These are phyloP conservation scores for Mycena sp. DNA, from an alignment of 1,284 basidiomycete species.

Conservation along the genomic window DNA sequence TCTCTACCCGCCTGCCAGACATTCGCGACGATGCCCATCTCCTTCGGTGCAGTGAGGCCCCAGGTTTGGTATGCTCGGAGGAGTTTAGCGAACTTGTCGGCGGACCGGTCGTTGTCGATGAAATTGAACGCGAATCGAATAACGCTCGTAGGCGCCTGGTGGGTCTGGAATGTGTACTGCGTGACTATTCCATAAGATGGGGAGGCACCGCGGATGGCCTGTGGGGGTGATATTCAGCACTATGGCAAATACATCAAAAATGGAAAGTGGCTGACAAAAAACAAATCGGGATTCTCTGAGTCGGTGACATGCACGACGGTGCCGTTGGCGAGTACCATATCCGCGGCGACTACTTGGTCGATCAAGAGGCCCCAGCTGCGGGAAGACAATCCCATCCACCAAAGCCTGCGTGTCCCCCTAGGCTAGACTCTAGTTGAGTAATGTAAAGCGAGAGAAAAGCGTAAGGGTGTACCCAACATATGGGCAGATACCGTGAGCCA, in stretches of 20 bases:
- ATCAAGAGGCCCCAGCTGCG: constrained; percentile 41
- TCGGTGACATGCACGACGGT: constrained; percentile 36
- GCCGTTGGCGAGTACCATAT: constrained; percentile 42
- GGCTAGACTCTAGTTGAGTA: constrained; percentile 12
- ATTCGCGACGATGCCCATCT: constrained; percentile 17
- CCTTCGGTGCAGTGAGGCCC: constrained; percentile 9
- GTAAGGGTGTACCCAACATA: constrained; percentile 31
- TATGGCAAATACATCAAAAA: no score
- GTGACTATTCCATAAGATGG: constrained; percentile 46
- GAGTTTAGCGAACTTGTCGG: neutral
- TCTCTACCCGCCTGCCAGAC: constrained; percentile 9
- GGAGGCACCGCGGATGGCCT: constrained; percentile 44
- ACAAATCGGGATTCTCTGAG: constrained; percentile 39
- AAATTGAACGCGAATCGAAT: constrained; percentile 32
- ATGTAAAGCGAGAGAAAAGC: neutral
- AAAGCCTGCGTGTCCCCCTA: constrained; percentile 39
- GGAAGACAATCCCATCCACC: constrained; percentile 39
- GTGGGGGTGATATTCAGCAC: neutral
- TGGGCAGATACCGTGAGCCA: constrained; percentile 44
- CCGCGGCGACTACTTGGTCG: constrained; percentile 38
- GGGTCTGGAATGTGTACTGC: constrained; percentile 39
- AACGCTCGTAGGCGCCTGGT: constrained; percentile 35
- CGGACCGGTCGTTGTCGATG: constrained; percentile 4
- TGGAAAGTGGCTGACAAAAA: constrained; percentile 36
- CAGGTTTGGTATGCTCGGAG: constrained; percentile 11